Conservation (phyloP, 257 asterid genomes). For the Primulina huaijiensis region DNA sequence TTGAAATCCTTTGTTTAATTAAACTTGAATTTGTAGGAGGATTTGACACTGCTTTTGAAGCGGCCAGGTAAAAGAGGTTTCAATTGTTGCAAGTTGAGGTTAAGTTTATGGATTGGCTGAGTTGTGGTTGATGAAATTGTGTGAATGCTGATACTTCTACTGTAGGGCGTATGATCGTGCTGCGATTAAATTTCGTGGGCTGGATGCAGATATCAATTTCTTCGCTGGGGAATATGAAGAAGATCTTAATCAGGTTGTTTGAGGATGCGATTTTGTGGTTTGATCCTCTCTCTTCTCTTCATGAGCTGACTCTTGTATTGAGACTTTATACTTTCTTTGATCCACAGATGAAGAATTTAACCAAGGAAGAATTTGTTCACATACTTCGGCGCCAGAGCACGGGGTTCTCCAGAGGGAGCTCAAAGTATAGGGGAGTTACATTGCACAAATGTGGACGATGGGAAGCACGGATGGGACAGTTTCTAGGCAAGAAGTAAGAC, state of each 20-base stretch:
- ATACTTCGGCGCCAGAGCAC: slow-evolving; percentile 92
- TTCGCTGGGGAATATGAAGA: slow-evolving; percentile 56
- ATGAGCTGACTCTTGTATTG: slow-evolving; percentile 13
- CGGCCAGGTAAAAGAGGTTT: slow-evolving; percentile 67
- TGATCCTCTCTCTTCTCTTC: neutral
- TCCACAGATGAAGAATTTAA: slow-evolving; percentile 64
- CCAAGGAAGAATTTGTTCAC: slow-evolving; percentile 94
- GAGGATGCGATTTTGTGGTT: slow-evolving; percentile 9
- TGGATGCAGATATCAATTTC: slow-evolving; percentile 89
- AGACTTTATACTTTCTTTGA: slow-evolving; percentile 19
- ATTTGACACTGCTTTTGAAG: slow-evolving; percentile 94
- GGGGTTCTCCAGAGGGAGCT: slow-evolving; percentile 91
- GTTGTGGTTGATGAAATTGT: slow-evolving; percentile 7
- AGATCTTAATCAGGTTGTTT: slow-evolving; percentile 70
- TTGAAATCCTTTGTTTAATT: slow-evolving; percentile 20
- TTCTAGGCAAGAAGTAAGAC: slow-evolving; percentile 94
- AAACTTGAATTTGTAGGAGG: slow-evolving; percentile 56
- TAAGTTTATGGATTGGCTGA: slow-evolving; percentile 11
- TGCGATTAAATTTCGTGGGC: slow-evolving; percentile 87
- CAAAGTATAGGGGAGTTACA: slow-evolving; percentile 91
- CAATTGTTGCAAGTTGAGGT: slow-evolving; percentile 13
- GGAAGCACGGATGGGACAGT: slow-evolving; percentile 99
- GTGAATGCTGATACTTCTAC: slow-evolving; percentile 23
- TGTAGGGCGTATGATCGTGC: slow-evolving; percentile 95
- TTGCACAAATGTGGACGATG: slow-evolving; percentile 97